Base-by-base conservation (phyloP, 1,284 basidiomycete genomes). In the Heterobasidion annosum region DNA sequence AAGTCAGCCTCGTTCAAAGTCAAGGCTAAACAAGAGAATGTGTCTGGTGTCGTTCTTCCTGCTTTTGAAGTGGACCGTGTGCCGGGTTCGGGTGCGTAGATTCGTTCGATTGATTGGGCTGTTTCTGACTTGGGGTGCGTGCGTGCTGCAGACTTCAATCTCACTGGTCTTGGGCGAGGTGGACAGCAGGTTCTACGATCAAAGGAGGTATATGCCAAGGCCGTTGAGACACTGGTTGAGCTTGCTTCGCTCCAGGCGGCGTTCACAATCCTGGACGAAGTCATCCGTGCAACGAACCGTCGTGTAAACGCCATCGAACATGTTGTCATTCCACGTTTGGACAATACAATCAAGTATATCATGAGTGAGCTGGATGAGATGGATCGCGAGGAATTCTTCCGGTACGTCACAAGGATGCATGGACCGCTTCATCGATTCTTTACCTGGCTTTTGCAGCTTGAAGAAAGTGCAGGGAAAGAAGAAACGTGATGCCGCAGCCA, bases 221-320 rank as follows among this genome's bases (percentile, higher is more conserved):
- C 97, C 0, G 85, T 99, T 25, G 93, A 96, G 68, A 97, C 95
- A 1, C 78, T 99, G 15, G 96, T 99, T 34, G 97, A 99, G 68
- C 81, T 99, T 46, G 97, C 97, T 1, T 98, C 94, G 44, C 75
- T 99, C 35, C 88, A 97, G 75, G 98, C 97, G 0, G 97, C 97
- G 5, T 99, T 99, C 75, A 96, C 91, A 54, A 98, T 99, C 62
- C 81, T 99, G 32, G 97, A 99, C 70, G 97, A 99, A 73, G 97
- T 99, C 57, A 99, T 99, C 67, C 87, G 93, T 53, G 93, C 96
- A 47, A 99, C 97, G 33, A 99, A 98, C 70, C 88, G 97, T 48
- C 85, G 97, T 60, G 97, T 99, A 35, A 99, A 99, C 65, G 97
- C 97, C 3, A 97, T 99, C 64, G 97, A 99, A 67, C 93, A 99